Percentiles rank a stretch among this genome's conserved stretches.
Conservation (phyloP, 495 filamentous ascomycete genomes). For the Cercophora sp. region DNA sequence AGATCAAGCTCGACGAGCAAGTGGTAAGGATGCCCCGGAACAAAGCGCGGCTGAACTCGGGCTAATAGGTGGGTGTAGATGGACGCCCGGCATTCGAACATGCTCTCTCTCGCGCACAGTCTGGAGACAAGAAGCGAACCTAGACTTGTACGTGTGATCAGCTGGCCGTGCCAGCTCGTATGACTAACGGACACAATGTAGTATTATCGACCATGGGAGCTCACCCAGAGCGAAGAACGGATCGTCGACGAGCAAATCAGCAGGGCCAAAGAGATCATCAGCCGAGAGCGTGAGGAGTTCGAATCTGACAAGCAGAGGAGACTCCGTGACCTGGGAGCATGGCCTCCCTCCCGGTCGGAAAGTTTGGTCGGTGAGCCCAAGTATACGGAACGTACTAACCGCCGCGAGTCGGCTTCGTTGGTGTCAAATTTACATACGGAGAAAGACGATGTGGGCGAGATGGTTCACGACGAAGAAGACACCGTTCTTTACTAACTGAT, state of each 20-base stretch:
- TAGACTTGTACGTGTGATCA: constrained; percentile 57
- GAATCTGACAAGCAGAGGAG: constrained; percentile 32
- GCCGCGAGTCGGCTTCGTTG: constrained; percentile 16
- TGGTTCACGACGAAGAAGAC: constrained; percentile 75
- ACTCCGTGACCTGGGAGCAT: constrained; percentile 27
- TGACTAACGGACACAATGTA: too few species aligned
- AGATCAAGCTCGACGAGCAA: constrained; percentile 72
- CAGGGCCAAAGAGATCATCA: constrained; percentile 42
- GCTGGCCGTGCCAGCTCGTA: too few species aligned
- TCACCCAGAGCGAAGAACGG: constrained; percentile 50
- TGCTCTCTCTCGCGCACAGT: constrained; percentile 69
- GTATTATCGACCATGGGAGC: constrained; percentile 89
- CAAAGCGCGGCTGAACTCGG: neutral
- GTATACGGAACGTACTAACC: constrained; percentile 42
- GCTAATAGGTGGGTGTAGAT: constrained; percentile 56
- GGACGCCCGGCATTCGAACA: constrained; percentile 67
- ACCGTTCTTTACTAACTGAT: constrained; percentile 80
- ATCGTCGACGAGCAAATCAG: constrained; percentile 45
- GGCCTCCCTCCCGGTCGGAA: constrained; percentile 19
- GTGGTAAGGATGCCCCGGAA: constrained; percentile 51
- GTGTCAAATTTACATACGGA: constrained; percentile 25
- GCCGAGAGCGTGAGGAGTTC: constrained; percentile 43
- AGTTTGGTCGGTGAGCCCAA: constrained; percentile 46
- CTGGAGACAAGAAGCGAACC: constrained; percentile 72
- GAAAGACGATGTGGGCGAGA: constrained; percentile 54